Percentiles rank a stretch among this genome's conserved stretches.
These are phyloP conservation scores for Termitomyces titanicus DNA, from an alignment of 768 basidiomycete species.

Conservation along the genomic window DNA sequence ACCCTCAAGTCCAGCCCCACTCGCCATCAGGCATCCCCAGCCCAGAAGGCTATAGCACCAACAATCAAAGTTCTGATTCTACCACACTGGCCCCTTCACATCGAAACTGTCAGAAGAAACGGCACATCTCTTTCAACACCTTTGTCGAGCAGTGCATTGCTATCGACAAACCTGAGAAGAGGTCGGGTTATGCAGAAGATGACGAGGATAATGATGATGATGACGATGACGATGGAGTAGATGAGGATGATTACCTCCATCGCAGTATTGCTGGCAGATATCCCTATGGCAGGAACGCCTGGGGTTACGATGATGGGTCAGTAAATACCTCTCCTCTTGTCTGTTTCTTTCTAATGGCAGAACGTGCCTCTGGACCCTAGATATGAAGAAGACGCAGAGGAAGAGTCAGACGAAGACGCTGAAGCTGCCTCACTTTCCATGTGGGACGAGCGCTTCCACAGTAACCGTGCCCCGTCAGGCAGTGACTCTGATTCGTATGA, in stretches of 20 bases:
- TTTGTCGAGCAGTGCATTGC: slow-evolving; percentile 97
- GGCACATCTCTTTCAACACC: slow-evolving; percentile 96
- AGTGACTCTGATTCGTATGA: slow-evolving; percentile 39
- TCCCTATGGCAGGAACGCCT: slow-evolving; percentile 21
- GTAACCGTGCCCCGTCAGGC: slow-evolving; percentile 26
- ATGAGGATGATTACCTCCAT: slow-evolving; percentile 1
- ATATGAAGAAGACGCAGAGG: slow-evolving; percentile 64
- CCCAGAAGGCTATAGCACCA: slow-evolving; percentile 16
- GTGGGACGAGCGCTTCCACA: slow-evolving; percentile 19
- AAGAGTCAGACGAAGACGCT: slow-evolving; percentile 49
- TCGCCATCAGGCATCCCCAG: slow-evolving; percentile 14
- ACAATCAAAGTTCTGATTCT: slow-evolving; percentile 14
- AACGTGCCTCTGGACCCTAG: slow-evolving; percentile 25
- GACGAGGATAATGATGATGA: slow-evolving; percentile 20
- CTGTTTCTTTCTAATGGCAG: slow-evolving; percentile 1
- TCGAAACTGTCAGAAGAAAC: slow-evolving; percentile 46
- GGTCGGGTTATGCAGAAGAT: slow-evolving; percentile 15
- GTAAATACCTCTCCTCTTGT: slow-evolving; percentile 22
- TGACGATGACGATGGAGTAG: slow-evolving; percentile 13
- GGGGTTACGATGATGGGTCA: slow-evolving; percentile 63
- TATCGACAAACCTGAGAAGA: slow-evolving; percentile 69
- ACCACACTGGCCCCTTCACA: slow-evolving; percentile 1
- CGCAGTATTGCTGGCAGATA: slow-evolving; percentile 10
- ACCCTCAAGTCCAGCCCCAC: slow-evolving; percentile 28
- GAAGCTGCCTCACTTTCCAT: slow-evolving; percentile 21